phyloP scores from a whole-genome alignment of 371 early-diverging fungal genomes.

The Saksenaea vasiformis region DNA sequence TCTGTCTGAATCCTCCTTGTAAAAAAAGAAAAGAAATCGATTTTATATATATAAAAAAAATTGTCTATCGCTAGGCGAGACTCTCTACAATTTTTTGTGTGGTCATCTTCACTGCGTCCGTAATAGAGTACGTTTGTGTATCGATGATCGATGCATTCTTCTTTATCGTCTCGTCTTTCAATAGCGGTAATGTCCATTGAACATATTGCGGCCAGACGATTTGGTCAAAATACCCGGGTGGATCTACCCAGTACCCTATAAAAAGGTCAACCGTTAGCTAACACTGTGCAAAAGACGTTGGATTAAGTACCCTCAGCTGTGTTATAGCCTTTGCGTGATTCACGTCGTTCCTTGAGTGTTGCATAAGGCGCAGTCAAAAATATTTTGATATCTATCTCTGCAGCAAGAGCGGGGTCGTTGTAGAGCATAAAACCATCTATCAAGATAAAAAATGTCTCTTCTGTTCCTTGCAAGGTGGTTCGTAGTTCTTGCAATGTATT shows the following conservation, averaged over 20 bases:
- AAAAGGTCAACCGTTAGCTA: background rate
- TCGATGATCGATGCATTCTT: background rate
- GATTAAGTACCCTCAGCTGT: constrained; percentile 70
- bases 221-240: constrained; percentile 83
- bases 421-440: constrained; percentile 88
- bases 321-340: constrained; percentile 68
- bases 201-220: constrained; percentile 86
- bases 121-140: background rate
- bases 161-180: background rate
- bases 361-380: constrained; percentile 64
- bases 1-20: constrained; percentile 14
- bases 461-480: background rate
- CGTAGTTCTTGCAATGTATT: constrained; percentile 1
- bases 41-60: background rate
- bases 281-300: too few relatives aligned
- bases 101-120: background rate
- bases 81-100: background rate
- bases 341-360: constrained; percentile 67
- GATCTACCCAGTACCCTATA: constrained; percentile 77
- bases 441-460: constrained; percentile 51
- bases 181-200: constrained; percentile 46
- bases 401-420: constrained; percentile 39
- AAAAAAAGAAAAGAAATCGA: background rate
- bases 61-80: background rate
- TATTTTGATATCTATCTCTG: constrained; percentile 56